These are phyloP conservation scores for Phaffia tasmanica DNA, from an alignment of 768 basidiomycete genomes.

Conservation along the genomic window DNA sequence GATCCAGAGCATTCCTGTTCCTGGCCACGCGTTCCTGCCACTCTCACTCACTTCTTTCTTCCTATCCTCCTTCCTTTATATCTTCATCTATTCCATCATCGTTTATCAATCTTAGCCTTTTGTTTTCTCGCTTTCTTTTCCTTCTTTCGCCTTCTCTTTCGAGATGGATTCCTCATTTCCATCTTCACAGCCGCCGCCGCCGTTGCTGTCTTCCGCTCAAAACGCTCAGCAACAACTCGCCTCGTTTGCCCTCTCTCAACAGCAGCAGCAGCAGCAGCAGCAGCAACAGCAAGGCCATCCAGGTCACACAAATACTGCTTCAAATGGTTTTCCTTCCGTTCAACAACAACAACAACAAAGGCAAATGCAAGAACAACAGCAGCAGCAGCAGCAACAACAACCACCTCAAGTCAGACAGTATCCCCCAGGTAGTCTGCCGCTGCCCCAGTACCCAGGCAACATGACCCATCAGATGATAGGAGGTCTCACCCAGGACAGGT, in stretches of 20 bases:
- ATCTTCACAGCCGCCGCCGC: too few species aligned
- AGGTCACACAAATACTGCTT: not conserved
- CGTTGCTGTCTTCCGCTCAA: not conserved
- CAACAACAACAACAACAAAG: slow-evolving; percentile 21
- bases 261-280: slow-evolving; percentile 26
- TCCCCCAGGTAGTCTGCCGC: slow-evolving; percentile 1
- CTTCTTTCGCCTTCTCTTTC: too few species aligned
- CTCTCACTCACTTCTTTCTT: too few species aligned
- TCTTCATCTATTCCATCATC: too few species aligned
- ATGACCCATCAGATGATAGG: slow-evolving; percentile 2
- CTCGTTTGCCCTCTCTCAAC: not conserved
- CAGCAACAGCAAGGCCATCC: not conserved
- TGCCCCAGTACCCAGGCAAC: not conserved
- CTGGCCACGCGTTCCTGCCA: too few species aligned
- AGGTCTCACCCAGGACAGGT: slow-evolving; percentile 5
- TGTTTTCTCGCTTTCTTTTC: too few species aligned
- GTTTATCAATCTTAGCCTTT: too few species aligned
- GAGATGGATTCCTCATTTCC: too few species aligned
- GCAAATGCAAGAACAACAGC: slow-evolving; percentile 15
- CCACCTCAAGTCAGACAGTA: slow-evolving; percentile 26
- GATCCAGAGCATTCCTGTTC: too few species aligned
- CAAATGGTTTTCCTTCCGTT: too few species aligned
- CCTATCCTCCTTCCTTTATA: too few species aligned
- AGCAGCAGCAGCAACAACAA: slow-evolving; percentile 3
- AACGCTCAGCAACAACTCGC: not conserved